phyloP scores from a whole-genome alignment of 73 alveolate genomes.

The Blepharisma japonicum region DNA sequence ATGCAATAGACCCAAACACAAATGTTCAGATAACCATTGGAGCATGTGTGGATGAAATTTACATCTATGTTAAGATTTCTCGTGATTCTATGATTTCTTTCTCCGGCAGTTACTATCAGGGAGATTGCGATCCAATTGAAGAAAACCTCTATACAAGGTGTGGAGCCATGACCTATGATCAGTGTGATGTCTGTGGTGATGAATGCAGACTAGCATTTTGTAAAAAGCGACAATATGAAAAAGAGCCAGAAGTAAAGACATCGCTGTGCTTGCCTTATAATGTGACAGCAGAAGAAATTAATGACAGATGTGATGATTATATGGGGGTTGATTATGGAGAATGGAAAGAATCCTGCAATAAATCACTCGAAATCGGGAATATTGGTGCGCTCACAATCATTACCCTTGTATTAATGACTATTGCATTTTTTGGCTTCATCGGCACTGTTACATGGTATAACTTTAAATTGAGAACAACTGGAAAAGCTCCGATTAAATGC shows the following conservation, averaged over 20 bases:
- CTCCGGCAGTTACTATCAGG: neutral
- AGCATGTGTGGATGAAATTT: neutral
- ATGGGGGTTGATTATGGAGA: neutral
- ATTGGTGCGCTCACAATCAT: constrained; percentile 25
- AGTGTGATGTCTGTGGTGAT: constrained; percentile 14
- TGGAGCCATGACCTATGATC: neutral
- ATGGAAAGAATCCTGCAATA: constrained; percentile 6
- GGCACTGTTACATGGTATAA: constrained; percentile 11
- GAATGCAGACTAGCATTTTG: constrained; percentile 18
- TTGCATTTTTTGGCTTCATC: constrained; percentile 21
- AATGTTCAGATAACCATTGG: neutral
- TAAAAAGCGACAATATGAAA: neutral
- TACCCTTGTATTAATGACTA: neutral
- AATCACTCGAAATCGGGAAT: constrained; percentile 8
- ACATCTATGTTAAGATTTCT: neutral
- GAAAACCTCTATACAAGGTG: constrained; percentile 24
- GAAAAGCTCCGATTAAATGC: constrained; percentile 24
- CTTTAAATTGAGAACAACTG: constrained; percentile 11
- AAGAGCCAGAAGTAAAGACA: neutral
- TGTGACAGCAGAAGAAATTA: neutral
- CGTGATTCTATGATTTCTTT: neutral
- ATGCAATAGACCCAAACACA: neutral
- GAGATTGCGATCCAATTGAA: neutral
- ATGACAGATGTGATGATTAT: neutral
- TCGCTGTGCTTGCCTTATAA: constrained; percentile 6